Percentiles rank a stretch among this genome's conserved stretches.
Conservation (phyloP, 2,329 filamentous ascomycete genomes). For the Xylaria arbuscula region DNA sequence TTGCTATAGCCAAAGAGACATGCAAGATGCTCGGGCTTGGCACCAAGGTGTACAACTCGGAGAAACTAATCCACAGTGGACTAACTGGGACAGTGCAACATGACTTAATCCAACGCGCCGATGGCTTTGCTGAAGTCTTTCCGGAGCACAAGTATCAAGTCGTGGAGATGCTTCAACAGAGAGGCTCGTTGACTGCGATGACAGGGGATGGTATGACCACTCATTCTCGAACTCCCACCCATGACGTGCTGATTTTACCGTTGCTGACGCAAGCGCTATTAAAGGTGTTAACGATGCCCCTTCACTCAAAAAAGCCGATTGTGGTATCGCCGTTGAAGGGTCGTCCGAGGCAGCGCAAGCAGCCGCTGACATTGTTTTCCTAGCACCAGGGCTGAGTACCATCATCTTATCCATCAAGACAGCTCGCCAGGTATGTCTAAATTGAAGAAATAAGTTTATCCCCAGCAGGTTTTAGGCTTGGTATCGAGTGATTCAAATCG, state of each 20-base stretch:
- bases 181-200: constrained; percentile 79
- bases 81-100: constrained; percentile 78
- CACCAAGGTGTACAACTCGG: constrained; percentile 84
- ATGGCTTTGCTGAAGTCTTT: constrained; percentile 80
- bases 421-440: constrained; percentile 61
- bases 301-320: constrained; percentile 79
- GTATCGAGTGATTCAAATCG: not conserved
- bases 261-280: constrained; percentile 21
- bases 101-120: constrained; percentile 79
- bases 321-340: constrained; percentile 79
- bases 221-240: not conserved
- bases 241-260: not conserved
- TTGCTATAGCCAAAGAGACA: constrained; percentile 83
- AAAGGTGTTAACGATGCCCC: constrained; percentile 76
- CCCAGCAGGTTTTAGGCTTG: not conserved
- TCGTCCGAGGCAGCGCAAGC: constrained; percentile 78
- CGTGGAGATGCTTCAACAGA: constrained; percentile 79
- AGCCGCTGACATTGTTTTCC: constrained; percentile 79
- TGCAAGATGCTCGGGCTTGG: constrained; percentile 84
- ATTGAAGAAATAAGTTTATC: not conserved
- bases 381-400: constrained; percentile 76
- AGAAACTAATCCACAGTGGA: constrained; percentile 80
- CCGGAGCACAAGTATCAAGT: constrained; percentile 82
- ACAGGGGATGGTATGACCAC: constrained; percentile 69
- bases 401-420: constrained; percentile 80